Conservation (phyloP, 1,284 basidiomycete genomes). For the Rhizoctonia solani region DNA sequence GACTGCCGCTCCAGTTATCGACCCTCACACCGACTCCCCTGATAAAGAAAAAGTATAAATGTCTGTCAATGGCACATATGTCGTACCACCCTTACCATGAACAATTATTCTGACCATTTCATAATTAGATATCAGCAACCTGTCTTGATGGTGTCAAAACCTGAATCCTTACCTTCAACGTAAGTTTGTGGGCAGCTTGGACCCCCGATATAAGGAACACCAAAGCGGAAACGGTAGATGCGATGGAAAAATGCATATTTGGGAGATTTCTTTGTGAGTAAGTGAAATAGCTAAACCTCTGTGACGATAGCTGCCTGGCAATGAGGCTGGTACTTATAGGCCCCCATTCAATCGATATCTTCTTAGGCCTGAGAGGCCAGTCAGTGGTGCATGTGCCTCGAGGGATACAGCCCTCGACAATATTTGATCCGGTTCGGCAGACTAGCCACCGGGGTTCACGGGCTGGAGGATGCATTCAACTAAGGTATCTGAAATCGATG, state of each 20-base stretch:
- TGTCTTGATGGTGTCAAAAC: background rate
- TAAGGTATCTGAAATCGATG: no score
- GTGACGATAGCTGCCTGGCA: no score
- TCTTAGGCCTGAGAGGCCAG: no score
- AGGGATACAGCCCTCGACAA: no score
- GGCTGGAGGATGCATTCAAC: no score
- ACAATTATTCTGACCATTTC: constrained; percentile 11
- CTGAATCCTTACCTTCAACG: background rate
- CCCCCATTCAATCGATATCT: no score
- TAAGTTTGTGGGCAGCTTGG: constrained; percentile 7
- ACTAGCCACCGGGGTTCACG: no score
- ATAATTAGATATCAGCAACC: background rate
- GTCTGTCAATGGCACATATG: background rate
- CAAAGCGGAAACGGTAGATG: background rate
- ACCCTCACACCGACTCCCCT: constrained; percentile 5
- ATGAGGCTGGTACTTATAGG: no score
- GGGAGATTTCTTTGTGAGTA: no score
- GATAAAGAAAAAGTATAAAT: background rate
- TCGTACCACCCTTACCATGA: constrained; percentile 1
- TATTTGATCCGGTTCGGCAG: no score
- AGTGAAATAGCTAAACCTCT: no score
- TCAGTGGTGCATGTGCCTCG: no score
- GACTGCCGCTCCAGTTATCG: constrained; percentile 27
- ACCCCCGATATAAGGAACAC: constrained; percentile 9
- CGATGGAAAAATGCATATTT: constrained; percentile 8